These are phyloP conservation scores for Guillardia theta DNA, from an alignment of 78 protist species.

Conservation along the genomic window DNA sequence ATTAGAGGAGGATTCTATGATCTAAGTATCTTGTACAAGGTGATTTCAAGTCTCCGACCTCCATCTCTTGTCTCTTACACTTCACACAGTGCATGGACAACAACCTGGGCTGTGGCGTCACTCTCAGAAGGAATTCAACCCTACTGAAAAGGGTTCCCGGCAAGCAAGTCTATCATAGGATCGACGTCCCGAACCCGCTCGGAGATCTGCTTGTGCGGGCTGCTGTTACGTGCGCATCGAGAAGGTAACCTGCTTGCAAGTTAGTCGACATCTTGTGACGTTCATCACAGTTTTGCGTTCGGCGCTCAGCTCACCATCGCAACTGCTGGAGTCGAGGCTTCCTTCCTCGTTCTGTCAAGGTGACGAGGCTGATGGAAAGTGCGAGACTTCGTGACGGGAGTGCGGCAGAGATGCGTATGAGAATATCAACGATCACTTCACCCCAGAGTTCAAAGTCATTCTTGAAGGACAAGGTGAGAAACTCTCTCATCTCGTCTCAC, in stretches of 20 bases:
- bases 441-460: too few species aligned
- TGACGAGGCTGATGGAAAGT: background rate
- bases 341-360: background rate
- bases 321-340: background rate
- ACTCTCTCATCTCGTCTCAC: too few species aligned
- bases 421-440: background rate
- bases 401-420: background rate
- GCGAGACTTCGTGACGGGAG: background rate
- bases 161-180: background rate
- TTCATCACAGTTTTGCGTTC: background rate
- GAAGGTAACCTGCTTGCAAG: background rate
- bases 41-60: background rate
- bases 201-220: background rate
- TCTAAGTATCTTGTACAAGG: too few species aligned
- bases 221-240: background rate
- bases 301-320: conserved; percentile 18
- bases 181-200: background rate
- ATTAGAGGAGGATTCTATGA: background rate
- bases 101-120: too few species aligned
- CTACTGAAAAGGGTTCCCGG: background rate
- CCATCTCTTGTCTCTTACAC: too few species aligned
- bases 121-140: too few species aligned
- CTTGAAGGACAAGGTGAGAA: too few species aligned
- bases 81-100: too few species aligned
- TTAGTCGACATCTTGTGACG: background rate